Conservation (phyloP, 129 eudicot species). For the Glebionis coronaria region DNA sequence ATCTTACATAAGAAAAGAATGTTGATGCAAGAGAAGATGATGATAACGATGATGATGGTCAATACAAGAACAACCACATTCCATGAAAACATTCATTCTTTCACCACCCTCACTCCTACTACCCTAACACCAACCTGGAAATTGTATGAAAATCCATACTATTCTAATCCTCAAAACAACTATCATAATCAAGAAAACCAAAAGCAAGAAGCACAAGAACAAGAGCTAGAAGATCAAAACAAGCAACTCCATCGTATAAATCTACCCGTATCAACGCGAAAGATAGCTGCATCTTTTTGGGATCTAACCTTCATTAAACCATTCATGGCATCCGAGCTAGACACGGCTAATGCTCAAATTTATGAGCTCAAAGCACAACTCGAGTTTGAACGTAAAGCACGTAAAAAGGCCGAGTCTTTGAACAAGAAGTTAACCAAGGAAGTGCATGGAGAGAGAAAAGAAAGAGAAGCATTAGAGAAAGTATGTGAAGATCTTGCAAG, state of each 20-base stretch:
- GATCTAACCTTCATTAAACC: slow-evolving; percentile 75
- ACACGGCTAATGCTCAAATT: slow-evolving; percentile 50
- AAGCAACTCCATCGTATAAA: slow-evolving; percentile 59
- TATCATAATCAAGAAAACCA: slow-evolving; percentile 24
- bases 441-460: slow-evolving; percentile 51
- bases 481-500: slow-evolving; percentile 56
- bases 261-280: slow-evolving; percentile 59
- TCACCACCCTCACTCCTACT: slow-evolving; percentile 29
- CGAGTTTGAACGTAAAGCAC: slow-evolving; percentile 57
- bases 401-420: slow-evolving; percentile 56
- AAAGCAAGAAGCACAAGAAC: neutral
- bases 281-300: slow-evolving; percentile 70
- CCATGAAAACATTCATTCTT: slow-evolving; percentile 29
- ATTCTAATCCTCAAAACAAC: slow-evolving; percentile 35
- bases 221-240: slow-evolving; percentile 15
- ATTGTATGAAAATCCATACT: slow-evolving; percentile 82
- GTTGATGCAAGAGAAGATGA: slow-evolving; percentile 51
- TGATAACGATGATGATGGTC: slow-evolving; percentile 53
- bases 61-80: slow-evolving; percentile 42
- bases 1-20: slow-evolving; percentile 28
- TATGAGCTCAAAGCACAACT: slow-evolving; percentile 52
- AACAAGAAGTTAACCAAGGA: slow-evolving; percentile 53
- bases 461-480: slow-evolving; percentile 48
- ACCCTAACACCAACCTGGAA: slow-evolving; percentile 83
- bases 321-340: slow-evolving; percentile 65